These are phyloP conservation scores for Jamesozyma hellenica DNA, from an alignment of 805 yeast genomes.

Conservation along the genomic window DNA sequence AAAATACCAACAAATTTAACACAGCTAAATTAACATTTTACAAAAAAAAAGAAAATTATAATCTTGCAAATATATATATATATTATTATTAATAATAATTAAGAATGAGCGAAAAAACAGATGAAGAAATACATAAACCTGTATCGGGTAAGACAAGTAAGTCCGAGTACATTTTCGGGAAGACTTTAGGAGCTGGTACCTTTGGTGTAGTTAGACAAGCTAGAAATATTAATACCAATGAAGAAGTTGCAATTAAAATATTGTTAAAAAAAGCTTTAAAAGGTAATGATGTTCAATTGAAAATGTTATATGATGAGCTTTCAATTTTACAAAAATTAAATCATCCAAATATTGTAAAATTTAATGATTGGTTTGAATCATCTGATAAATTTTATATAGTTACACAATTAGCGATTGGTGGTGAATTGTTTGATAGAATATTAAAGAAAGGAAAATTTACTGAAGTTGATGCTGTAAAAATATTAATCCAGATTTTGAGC, in stretches of 20 bases:
- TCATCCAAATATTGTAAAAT: slow-evolving; percentile 83
- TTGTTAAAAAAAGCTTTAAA: slow-evolving; percentile 74
- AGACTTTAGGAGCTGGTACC: slow-evolving; percentile 87
- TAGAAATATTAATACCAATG: slow-evolving; percentile 37
- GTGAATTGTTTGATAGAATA: slow-evolving; percentile 86
- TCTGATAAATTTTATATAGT: slow-evolving; percentile 87
- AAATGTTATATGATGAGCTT: slow-evolving; percentile 71
- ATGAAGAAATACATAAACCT: neutral
- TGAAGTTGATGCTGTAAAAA: slow-evolving; percentile 74
- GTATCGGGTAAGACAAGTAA: slow-evolving; percentile 32
- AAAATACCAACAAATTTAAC: too few relatives aligned
- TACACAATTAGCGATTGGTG: slow-evolving; percentile 92
- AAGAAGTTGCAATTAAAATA: slow-evolving; percentile 84
- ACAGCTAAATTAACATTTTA: too few relatives aligned
- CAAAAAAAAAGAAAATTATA: too few relatives aligned
- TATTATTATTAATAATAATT: too few relatives aligned
- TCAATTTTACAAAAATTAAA: slow-evolving; percentile 54
- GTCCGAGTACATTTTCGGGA: slow-evolving; percentile 62
- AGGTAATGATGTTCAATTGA: slow-evolving; percentile 50
- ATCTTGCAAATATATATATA: too few relatives aligned
- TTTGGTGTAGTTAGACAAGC: slow-evolving; percentile 90
- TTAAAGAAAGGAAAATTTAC: slow-evolving; percentile 73
- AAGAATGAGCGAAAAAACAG: too few relatives aligned
- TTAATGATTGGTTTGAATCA: slow-evolving; percentile 88
- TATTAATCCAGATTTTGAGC: slow-evolving; percentile 63